These are phyloP conservation scores for Noccaea bulbosa DNA, from an alignment of 345 rosid genomes.

Conservation along the genomic window DNA sequence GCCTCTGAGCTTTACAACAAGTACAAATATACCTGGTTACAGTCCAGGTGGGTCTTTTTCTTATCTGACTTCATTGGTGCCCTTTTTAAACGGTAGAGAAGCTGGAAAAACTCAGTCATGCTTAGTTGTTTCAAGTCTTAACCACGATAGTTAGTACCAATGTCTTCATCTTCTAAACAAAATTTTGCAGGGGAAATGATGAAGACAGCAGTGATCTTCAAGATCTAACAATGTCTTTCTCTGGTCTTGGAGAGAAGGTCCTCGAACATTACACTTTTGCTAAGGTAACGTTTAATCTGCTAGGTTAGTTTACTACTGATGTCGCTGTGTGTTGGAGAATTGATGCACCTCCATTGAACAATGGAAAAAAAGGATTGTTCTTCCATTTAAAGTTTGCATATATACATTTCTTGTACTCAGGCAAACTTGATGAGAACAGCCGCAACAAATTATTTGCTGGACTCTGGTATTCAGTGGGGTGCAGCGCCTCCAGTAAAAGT, in stretches of 20 bases:
- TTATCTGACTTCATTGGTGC: conserved; percentile 17
- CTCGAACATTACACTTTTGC: conserved; percentile 91
- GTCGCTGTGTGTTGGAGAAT: not conserved
- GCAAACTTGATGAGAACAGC: conserved; percentile 89
- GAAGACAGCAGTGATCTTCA: conserved; percentile 72
- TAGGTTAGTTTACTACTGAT: not conserved
- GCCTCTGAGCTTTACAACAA: conserved; percentile 74
- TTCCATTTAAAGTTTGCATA: not conserved
- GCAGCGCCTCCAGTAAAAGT: conserved; percentile 89
- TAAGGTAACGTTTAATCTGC: conserved; percentile 57
- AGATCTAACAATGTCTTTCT: conserved; percentile 74
- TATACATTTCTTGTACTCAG: conserved; percentile 43
- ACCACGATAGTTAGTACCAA: not conserved
- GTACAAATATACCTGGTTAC: conserved; percentile 76
- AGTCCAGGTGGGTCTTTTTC: conserved; percentile 55
- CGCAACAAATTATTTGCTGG: conserved; percentile 72
- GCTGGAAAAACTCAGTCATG: conserved; percentile 4
- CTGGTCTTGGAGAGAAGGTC: conserved; percentile 87
- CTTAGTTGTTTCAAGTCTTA: conserved; percentile 14
- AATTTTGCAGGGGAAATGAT: conserved; percentile 56
- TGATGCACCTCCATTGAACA: conserved; percentile 1
- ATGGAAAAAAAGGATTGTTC: not conserved
- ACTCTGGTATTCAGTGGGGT: conserved; percentile 95
- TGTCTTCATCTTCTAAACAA: not conserved
- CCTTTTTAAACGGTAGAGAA: not conserved